Percentiles rank a stretch among this genome's conserved stretches.
phyloP scores from a whole-genome alignment of 2,329 filamentous ascomycete genomes.

The Sporothrix humicola region DNA sequence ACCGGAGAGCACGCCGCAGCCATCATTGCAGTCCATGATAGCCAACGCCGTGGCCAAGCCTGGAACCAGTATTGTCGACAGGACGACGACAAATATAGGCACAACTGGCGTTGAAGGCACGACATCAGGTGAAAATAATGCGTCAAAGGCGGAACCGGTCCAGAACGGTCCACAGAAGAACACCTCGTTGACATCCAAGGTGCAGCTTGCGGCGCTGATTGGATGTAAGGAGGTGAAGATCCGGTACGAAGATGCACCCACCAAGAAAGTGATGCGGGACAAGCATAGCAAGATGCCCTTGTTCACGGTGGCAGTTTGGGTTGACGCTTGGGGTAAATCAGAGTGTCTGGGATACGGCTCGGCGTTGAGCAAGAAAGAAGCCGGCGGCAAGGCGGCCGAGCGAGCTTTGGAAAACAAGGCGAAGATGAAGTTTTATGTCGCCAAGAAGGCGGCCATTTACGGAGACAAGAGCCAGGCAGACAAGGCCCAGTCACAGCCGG shows the following conservation, averaged over 20 bases:
- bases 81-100: neutral
- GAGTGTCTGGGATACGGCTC: constrained; percentile 67
- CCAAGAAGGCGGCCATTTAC: constrained; percentile 54
- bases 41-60: neutral
- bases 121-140: neutral
- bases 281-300: constrained; percentile 59
- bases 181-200: constrained; percentile 52
- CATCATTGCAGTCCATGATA: neutral
- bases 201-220: constrained; percentile 57
- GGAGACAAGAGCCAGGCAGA: constrained; percentile 19
- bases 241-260: constrained; percentile 63
- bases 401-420: constrained; percentile 70
- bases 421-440: constrained; percentile 57
- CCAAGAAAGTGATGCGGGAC: constrained; percentile 58
- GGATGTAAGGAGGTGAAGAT: constrained; percentile 63
- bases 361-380: constrained; percentile 71
- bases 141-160: neutral
- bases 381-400: constrained; percentile 68
- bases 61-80: neutral
- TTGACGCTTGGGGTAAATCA: constrained; percentile 72
- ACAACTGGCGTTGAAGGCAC: neutral
- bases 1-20: neutral
- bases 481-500: constrained; percentile 6
- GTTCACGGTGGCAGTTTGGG: constrained; percentile 67
- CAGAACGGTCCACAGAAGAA: neutral